Evolutionary conservation across 2,329 filamentous ascomycete species (phyloP), one percentile per base, ranked within the genome.

Genomic region (Gliomastix tumulicola): DNA sequence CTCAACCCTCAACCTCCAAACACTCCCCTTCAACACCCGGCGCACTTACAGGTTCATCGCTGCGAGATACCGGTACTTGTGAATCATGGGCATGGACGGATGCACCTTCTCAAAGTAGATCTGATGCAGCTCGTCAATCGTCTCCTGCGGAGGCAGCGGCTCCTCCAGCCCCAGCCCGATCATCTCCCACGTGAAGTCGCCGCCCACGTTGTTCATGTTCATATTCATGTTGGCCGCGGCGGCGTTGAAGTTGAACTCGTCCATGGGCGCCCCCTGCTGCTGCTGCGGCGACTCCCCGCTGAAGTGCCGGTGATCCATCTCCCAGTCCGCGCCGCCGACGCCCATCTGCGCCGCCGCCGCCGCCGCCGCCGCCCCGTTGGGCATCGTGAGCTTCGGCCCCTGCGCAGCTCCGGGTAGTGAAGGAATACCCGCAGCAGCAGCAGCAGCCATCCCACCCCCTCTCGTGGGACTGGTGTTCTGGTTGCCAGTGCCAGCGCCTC

Each of bases 21-120:
- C 23, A 25, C n/a, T 28, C 18, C 12, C 11, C 9, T 18, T 18
- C 9, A n/a, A n/a, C n/a, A n/a, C n/a, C n/a, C n/a, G 21, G 23
- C 25, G 27, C 13, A 50, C 74, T 45, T 64, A 80, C 60, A 96
- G 70, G 51, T 90, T 88, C 80, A 96, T 87, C 21, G 87, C 86
- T 16, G 88, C 84, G 40, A 92, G 69, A 56, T 92, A 97, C 35
- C 90, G 79, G 41, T 82, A 86, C 49, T 82, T 84, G 57, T 98
- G 90, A 39, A 97, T 84, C 73, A 97, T 85, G 13, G 92, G 88
- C 39, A 86, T 51, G 1, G 87, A 88, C 1, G 84, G 82, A 53
- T 97, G 87, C 9, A 94, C 74, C 58, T 94, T 96, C 39, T 89
- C 80, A 54, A 97, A 97, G 60, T 85, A 98, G 19, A 92, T 79